These are phyloP conservation scores for Luzula sylvatica DNA, from an alignment of 176 grass and related monocot species.

Conservation along the genomic window DNA sequence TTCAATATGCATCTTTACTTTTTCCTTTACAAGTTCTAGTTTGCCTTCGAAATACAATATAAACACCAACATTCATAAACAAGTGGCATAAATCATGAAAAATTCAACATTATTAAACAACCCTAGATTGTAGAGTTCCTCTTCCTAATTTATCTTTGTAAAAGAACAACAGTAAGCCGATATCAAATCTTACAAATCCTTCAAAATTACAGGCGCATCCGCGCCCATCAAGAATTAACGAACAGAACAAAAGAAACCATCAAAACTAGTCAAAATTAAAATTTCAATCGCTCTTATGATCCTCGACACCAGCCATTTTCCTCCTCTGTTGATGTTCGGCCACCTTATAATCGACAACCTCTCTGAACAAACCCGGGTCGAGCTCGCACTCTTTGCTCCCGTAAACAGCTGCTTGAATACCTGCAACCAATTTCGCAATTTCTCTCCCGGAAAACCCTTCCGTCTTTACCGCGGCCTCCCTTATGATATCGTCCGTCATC, in stretches of 20 bases:
- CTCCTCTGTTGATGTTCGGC: conserved; percentile 90
- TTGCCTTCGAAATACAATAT: no score
- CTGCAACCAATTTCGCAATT: conserved; percentile 80
- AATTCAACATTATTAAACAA: no score
- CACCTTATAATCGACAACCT: conserved; percentile 91
- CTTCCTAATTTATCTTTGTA: conserved; percentile 9
- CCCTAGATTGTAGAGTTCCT: conserved; percentile 2
- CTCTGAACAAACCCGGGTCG: conserved; percentile 62
- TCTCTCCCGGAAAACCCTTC: conserved; percentile 96
- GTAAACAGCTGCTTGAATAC: conserved; percentile 75
- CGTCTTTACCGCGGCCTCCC: conserved; percentile 70
- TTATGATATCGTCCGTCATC: conserved; percentile 61
- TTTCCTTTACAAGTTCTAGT: no score
- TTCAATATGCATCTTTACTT: background rate
- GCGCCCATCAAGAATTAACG: no score
- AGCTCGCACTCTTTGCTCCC: conserved; percentile 83
- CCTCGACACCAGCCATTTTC: conserved; percentile 48
- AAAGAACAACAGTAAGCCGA: no score
- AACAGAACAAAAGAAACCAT: background rate
- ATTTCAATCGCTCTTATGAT: conserved; percentile 20
- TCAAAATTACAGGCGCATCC: conserved; percentile 17
- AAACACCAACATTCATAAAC: no score
- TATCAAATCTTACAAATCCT: background rate
- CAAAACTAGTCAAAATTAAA: conserved; percentile 7
- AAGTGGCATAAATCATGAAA: no score